These are phyloP conservation scores for Monascus purpureus DNA, from an alignment of 495 filamentous ascomycete species.

Conservation along the genomic window DNA sequence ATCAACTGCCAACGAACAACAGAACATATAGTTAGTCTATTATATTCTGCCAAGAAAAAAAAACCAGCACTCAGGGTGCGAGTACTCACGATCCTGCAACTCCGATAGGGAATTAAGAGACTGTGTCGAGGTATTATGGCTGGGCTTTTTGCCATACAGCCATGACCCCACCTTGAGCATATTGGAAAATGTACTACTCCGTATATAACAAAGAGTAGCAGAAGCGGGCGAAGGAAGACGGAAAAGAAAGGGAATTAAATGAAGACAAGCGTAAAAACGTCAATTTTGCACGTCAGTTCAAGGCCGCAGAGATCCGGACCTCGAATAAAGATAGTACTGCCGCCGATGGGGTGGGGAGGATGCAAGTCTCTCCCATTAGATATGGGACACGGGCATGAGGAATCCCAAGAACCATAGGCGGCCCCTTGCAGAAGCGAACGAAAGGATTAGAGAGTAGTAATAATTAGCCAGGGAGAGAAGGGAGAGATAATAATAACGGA, in stretches of 20 bases:
- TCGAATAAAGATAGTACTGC: conserved; percentile 9
- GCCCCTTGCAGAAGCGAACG: no score
- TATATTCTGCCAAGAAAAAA: neutral
- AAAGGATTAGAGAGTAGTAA: no score
- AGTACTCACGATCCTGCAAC: conserved; percentile 40
- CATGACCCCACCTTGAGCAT: conserved; percentile 40
- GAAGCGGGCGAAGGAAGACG: conserved; percentile 1
- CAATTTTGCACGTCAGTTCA: conserved; percentile 4
- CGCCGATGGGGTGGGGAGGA: no score
- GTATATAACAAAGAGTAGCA: conserved; percentile 1
- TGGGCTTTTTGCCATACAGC: conserved; percentile 41
- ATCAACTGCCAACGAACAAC: conserved; percentile 32
- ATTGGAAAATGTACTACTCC: conserved; percentile 1
- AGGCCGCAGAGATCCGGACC: conserved; percentile 9
- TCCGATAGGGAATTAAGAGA: conserved; percentile 46
- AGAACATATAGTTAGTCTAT: neutral
- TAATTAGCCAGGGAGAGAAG: no score
- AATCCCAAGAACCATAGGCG: no score
- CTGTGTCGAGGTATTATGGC: conserved; percentile 33
- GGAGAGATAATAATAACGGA: no score
- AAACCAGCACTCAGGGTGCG: no score
- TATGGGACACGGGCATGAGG: no score
- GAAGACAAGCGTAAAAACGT: no score
- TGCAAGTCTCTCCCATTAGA: no score
- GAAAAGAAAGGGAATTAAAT: no score